phyloP scores from a whole-genome alignment of 805 yeast species.

The Candida sonorensis region DNA sequence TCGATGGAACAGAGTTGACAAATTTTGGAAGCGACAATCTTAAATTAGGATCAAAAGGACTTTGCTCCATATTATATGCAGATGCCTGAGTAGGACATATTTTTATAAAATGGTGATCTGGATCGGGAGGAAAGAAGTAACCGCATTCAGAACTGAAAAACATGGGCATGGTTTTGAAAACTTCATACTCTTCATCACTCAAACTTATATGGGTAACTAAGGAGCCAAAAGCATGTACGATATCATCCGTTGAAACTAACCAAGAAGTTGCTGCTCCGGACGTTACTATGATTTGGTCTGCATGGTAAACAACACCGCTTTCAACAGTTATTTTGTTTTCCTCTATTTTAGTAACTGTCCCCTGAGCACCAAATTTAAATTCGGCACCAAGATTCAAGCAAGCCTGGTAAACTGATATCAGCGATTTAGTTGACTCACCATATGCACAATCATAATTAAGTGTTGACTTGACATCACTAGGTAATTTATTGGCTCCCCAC shows the following conservation, averaged over 20 bases:
- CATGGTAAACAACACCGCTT: conserved; percentile 21
- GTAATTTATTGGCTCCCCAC: conserved; percentile 13
- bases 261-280: conserved; percentile 33
- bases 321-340: conserved; percentile 8
- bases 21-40: conserved; percentile 28
- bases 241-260: conserved; percentile 23
- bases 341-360: conserved; percentile 5
- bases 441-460: conserved; percentile 25
- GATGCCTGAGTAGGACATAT: conserved; percentile 29
- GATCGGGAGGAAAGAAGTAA: conserved; percentile 43
- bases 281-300: conserved; percentile 27
- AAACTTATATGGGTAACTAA: conserved; percentile 32
- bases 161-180: conserved; percentile 33
- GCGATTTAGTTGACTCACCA: conserved; percentile 23
- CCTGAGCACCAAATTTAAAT: conserved; percentile 15
- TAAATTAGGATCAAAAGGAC: conserved; percentile 20
- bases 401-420: conserved; percentile 14
- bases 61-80: conserved; percentile 18
- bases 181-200: conserved; percentile 28
- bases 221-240: conserved; percentile 32
- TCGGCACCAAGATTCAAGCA: conserved; percentile 13
- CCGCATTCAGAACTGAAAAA: conserved; percentile 37
- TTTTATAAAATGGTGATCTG: conserved; percentile 28
- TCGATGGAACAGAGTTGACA: conserved; percentile 20
- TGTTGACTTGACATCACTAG: conserved; percentile 7